Percentiles rank a stretch among this genome's conserved stretches.
Evolutionary conservation across 83 land plant species (phyloP).

Genomic region (Picea engelmannii): DNA sequence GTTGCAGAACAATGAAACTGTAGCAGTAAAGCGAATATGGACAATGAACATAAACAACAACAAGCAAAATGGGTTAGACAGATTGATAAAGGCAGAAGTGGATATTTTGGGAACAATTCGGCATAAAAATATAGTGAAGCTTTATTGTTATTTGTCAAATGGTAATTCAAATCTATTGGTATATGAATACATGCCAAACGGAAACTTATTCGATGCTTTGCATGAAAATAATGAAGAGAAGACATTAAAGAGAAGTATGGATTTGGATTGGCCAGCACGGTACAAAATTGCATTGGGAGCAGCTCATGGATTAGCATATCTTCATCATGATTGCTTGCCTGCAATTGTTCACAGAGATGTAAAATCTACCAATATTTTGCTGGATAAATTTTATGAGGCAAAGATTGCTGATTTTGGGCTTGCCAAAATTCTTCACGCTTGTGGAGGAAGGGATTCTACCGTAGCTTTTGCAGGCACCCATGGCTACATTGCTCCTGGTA

Average conservation of each 20-base stretch:
- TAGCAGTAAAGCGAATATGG: slow-evolving; percentile 67
- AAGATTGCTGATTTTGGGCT: not conserved
- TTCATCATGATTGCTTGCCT: not conserved
- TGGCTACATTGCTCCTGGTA: too few species aligned
- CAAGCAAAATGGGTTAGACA: not conserved
- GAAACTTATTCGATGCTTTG: slow-evolving; percentile 38
- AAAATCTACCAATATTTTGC: slow-evolving; percentile 3
- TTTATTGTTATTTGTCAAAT: slow-evolving; percentile 42
- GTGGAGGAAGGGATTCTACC: slow-evolving; percentile 7
- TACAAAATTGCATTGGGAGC: slow-evolving; percentile 16
- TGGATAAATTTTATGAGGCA: not conserved
- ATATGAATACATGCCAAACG: slow-evolving; percentile 47
- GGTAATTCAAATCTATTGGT: slow-evolving; percentile 40
- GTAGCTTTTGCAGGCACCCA: too few species aligned
- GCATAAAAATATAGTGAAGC: slow-evolving; percentile 67
- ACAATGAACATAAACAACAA: slow-evolving; percentile 20
- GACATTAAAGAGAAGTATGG: not conserved
- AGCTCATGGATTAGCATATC: slow-evolving; percentile 7
- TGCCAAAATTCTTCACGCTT: not conserved
- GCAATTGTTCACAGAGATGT: slow-evolving; percentile 2
- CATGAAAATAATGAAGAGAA: slow-evolving; percentile 17
- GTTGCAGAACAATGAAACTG: slow-evolving; percentile 39
- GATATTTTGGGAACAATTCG: slow-evolving; percentile 60
- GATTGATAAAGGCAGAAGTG: too few species aligned
- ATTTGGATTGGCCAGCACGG: slow-evolving; percentile 31